Conservation (phyloP, 129 eudicot species). For the Saussurea involucrata region DNA sequence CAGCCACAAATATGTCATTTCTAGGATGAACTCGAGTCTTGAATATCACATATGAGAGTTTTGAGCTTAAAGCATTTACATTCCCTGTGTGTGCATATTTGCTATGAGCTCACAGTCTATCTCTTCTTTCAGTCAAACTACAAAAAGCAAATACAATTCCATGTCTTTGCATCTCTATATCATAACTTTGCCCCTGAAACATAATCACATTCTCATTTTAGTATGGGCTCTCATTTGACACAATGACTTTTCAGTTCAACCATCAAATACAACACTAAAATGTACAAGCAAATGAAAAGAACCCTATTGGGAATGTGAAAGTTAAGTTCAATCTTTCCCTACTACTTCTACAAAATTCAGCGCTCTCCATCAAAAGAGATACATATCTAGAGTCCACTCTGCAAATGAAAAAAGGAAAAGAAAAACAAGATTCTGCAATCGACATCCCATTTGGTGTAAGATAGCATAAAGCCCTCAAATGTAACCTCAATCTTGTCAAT, state of each 20-base stretch:
- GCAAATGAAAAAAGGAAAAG: not conserved
- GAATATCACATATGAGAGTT: conserved; percentile 11
- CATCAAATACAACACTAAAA: conserved; percentile 7
- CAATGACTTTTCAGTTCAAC: not conserved
- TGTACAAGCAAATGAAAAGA: conserved; percentile 7
- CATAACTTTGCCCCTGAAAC: conserved; percentile 56
- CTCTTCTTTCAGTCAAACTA: conserved; percentile 19
- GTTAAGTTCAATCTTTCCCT: not conserved
- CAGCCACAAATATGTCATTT: conserved; percentile 16
- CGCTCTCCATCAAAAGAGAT: not conserved
- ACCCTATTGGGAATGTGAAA: not conserved
- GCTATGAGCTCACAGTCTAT: conserved; percentile 29
- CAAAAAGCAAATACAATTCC: conserved; percentile 14
- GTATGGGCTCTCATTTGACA: conserved; percentile 18
- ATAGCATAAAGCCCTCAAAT: not conserved
- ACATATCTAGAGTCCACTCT: not conserved
- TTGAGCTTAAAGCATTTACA: conserved; percentile 29
- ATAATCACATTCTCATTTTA: conserved; percentile 28
- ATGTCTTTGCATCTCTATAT: conserved; percentile 39
- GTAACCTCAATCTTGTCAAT: conserved; percentile 3
- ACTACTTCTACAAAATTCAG: not conserved
- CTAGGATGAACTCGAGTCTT: conserved; percentile 10
- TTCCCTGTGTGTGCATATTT: conserved; percentile 10
- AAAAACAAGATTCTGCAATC: not conserved
- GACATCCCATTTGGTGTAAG: not conserved